Evolutionary conservation across 2,329 filamentous ascomycete genomes (phyloP), one percentile per base, ranked within the genome.

Genomic region (Cercospora sp.): DNA sequence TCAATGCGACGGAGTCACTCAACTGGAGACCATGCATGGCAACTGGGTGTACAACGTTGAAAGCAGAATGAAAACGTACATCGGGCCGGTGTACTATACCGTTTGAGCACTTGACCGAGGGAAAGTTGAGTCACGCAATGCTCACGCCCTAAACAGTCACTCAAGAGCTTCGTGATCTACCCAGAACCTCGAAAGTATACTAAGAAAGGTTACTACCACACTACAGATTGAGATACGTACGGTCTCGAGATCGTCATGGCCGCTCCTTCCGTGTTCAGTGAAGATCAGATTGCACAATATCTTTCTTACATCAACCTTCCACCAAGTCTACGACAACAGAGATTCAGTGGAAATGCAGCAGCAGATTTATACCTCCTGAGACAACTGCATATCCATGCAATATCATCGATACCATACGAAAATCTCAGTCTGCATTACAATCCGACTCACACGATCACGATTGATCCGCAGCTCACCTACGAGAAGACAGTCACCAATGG

Each of bases 381-480:
- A 40, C 69, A 71, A 49, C 43, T 71, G 3, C 66, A 71, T 49
- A 69, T 68, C 12, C 67, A 70, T 58, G 66, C 59, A 7, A 77
- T 87, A 10, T 77, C 79, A 10, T 76, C 79, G 3, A 79, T 88
- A 9, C 85, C 86, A 0, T 88, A 87, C 76, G 86, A 87, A 8
- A 88, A 87, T 70, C 77, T 88, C 24, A 80, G 78, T 0, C 76
- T 88, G 62, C 87, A 88, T 73, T 86, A 86, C 74, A 83, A 82
- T 3, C 76, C 78, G 16, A 77, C 81, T 59, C 82, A 82, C 60
- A 77, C 76, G 16, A 81, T 87, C 45, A 82, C 82, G 1, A 76
- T 87, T 49, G 81, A 87, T 57, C 80, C 84, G 0, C 76, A 84
- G 10, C 76, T 77, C 1, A 74, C 87, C 5, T 88, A 82, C 74